Evolutionary conservation across 805 yeast genomes (phyloP), one percentile per base, ranked within the genome.

Genomic region (Kregervanrija pseudodelftensis): DNA sequence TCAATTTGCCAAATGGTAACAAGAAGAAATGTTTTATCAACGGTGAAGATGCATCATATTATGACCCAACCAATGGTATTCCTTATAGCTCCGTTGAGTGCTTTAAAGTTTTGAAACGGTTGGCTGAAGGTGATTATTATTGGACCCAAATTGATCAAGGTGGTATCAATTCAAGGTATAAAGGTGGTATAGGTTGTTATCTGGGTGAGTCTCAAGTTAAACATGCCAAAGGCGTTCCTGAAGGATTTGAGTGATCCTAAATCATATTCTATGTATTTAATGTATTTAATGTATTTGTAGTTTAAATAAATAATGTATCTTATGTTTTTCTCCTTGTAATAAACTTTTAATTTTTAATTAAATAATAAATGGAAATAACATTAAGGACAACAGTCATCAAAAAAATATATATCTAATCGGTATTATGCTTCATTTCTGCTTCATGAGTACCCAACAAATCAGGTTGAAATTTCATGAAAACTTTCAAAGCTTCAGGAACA

Each of bases 191-290:
- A 32, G 69, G 69, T 5, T 57, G 81, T 62, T 69, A 69, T 59
- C 41, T 73, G 51, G 60, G 70, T 54, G 49, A 63, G 49, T 41
- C 64, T 49, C 63, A 65, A 10, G 62, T 56, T 16, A 67, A 73
- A 42, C 88, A 80, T 51, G 96, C 96, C 0, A 75, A 75, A 49
- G 96, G 95, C 8, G 96, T 88, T 11, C 96, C 96, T 2, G 84
- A 82, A 43, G 95, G 95, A 8, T 89, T 89, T 62, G 77, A 67
- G 43, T 36, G 17, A 55, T 47, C 2, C 42, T 41, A 14, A 41
- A 30, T 22, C 28, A 22, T 22, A 22, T 22, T 22, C 28, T 22
- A 22, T 22, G 8, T 22, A 22, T 4, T 22, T 22, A 22, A 22
- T 22, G 28, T 22, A 22, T 4, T 22, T 22, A 22, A 22, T 22